These are phyloP conservation scores for Eucalyptus pauciflora DNA, from an alignment of 345 rosid genomes.

Conservation along the genomic window DNA sequence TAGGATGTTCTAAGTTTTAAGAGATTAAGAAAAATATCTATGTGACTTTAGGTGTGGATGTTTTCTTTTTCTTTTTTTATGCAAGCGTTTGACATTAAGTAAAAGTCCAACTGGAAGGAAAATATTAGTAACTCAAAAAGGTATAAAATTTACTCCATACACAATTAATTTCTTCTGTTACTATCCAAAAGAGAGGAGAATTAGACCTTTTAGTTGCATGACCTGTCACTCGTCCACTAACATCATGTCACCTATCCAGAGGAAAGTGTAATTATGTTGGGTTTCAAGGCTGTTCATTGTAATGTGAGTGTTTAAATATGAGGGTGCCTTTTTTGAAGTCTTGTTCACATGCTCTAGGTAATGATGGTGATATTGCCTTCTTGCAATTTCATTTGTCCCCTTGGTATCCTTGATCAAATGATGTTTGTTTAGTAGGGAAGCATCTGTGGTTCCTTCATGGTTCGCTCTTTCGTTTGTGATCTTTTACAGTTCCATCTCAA, in stretches of 20 bases:
- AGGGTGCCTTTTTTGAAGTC: background rate
- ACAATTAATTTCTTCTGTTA: background rate
- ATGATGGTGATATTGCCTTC: background rate
- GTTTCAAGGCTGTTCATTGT: background rate
- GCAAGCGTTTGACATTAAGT: background rate
- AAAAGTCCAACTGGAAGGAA: background rate
- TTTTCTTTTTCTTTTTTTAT: background rate
- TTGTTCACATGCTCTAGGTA: background rate
- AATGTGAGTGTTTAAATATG: background rate
- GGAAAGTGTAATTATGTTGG: background rate
- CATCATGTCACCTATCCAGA: background rate
- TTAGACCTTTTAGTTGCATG: background rate
- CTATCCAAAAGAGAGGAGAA: background rate
- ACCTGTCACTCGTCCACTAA: background rate
- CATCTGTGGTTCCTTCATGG: background rate
- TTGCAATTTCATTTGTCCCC: background rate
- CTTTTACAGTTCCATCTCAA: background rate
- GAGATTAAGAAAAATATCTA: background rate
- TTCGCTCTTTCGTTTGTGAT: background rate
- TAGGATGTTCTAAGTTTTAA: background rate
- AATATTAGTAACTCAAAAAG: background rate
- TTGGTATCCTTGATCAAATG: background rate
- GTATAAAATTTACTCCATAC: background rate
- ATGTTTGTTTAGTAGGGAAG: background rate
- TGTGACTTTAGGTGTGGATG: background rate